These are phyloP conservation scores for Phialophora expanda DNA, from an alignment of 2,329 filamentous ascomycete genomes.

Conservation along the genomic window DNA sequence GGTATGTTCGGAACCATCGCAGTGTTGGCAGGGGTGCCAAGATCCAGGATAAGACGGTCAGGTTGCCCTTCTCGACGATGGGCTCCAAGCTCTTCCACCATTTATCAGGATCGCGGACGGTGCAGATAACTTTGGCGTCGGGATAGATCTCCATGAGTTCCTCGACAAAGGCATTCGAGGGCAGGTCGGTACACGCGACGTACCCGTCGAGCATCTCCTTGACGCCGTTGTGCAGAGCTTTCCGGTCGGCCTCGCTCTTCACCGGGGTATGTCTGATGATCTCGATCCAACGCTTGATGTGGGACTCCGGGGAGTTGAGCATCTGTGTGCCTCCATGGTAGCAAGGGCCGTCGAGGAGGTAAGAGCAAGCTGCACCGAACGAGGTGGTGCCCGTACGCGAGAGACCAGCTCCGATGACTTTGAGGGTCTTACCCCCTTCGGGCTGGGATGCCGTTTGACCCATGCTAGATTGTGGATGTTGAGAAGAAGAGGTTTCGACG, in stretches of 20 bases:
- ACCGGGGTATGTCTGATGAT: slow-evolving; percentile 38
- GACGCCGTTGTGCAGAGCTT: slow-evolving; percentile 43
- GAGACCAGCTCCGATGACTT: slow-evolving; percentile 38
- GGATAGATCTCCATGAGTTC: slow-evolving; percentile 58
- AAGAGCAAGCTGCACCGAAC: slow-evolving; percentile 55
- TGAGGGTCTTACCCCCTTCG: slow-evolving; percentile 29
- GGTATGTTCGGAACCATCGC: slow-evolving; percentile 38
- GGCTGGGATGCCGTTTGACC: slow-evolving; percentile 38
- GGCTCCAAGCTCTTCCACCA: slow-evolving; percentile 47
- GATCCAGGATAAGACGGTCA: slow-evolving; percentile 38
- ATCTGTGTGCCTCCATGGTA: slow-evolving; percentile 57
- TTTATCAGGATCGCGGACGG: slow-evolving; percentile 48
- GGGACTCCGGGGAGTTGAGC: slow-evolving; percentile 37
- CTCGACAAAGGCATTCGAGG: slow-evolving; percentile 50
- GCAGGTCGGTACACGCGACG: slow-evolving; percentile 55
- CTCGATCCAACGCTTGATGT: slow-evolving; percentile 42
- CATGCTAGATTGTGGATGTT: slow-evolving; percentile 23
- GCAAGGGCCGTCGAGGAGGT: slow-evolving; percentile 56
- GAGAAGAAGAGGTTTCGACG: not conserved
- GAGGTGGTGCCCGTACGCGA: slow-evolving; percentile 59
- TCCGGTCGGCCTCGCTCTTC: slow-evolving; percentile 40
- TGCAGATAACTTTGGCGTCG: slow-evolving; percentile 55
- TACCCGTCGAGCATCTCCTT: slow-evolving; percentile 50
- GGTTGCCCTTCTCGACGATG: slow-evolving; percentile 39
- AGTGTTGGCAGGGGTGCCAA: slow-evolving; percentile 36